A percentile compares a stretch with the other conserved stretches of the same genome.
Conservation (phyloP, 345 rosid species). For the Anastatica hierochuntica region DNA sequence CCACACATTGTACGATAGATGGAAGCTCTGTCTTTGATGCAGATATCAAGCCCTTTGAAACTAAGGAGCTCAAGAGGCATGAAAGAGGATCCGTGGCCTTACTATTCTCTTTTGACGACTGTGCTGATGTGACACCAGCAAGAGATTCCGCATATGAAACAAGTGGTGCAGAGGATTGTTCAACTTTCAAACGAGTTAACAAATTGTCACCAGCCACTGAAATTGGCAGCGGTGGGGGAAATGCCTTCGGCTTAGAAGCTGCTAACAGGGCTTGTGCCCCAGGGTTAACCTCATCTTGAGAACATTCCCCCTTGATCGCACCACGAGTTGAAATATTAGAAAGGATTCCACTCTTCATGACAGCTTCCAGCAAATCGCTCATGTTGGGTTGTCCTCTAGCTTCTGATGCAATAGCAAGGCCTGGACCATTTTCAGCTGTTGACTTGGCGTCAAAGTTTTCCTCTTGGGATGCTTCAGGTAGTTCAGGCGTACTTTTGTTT, state of each 20-base stretch:
- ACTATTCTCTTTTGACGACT: constrained; percentile 33
- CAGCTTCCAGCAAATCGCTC: constrained; percentile 62
- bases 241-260: constrained; percentile 28
- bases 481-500: constrained; percentile 23
- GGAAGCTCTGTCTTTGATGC: constrained; percentile 47
- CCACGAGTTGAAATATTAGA: constrained; percentile 27
- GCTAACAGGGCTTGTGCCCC: constrained; percentile 20
- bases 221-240: constrained; percentile 23
- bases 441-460: constrained; percentile 31
- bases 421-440: constrained; percentile 28
- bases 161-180: constrained; percentile 33
- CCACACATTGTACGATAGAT: constrained; percentile 25
- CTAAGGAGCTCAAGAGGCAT: constrained; percentile 77
- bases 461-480: constrained; percentile 31
- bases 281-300: constrained; percentile 29
- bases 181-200: constrained; percentile 30
- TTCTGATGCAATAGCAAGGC: constrained; percentile 29
- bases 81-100: constrained; percentile 59
- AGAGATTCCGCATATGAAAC: constrained; percentile 34
- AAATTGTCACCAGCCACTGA: constrained; percentile 26
- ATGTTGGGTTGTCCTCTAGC: constrained; percentile 39
- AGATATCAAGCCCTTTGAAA: constrained; percentile 85
- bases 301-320: constrained; percentile 25
- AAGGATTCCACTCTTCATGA: constrained; percentile 65
- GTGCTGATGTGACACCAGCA: constrained; percentile 23